Evolutionary conservation across 371 early-diverging fungal species (phyloP).

Genomic region (Chytridiales sp.): DNA sequence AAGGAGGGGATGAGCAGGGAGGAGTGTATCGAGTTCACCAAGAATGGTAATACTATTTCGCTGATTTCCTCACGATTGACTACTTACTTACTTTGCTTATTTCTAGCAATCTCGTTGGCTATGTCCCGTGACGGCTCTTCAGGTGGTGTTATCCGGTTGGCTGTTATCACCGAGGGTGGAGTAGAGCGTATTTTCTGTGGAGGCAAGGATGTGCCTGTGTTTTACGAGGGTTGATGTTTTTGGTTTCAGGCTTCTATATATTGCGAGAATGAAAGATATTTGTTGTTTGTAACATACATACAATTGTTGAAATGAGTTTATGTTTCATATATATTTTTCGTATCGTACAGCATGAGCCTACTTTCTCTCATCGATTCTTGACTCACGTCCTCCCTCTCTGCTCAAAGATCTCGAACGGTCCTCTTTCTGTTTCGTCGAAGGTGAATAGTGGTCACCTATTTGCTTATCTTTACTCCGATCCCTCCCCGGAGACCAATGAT

Average conservation of each 20-base stretch:
- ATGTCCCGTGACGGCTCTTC: constrained; percentile 98
- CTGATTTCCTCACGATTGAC: background rate
- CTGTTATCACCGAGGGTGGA: constrained; percentile 89
- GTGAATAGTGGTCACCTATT: background rate
- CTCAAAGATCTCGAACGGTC: background rate
- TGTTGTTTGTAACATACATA: no score
- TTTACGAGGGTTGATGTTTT: constrained; percentile 51
- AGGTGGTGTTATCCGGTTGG: constrained; percentile 97
- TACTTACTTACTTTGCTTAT: background rate
- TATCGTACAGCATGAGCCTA: background rate
- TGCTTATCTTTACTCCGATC: background rate
- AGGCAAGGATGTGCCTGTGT: constrained; percentile 73
- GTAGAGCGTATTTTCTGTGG: constrained; percentile 90
- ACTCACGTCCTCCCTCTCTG: background rate
- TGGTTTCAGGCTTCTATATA: background rate
- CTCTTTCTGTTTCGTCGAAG: background rate
- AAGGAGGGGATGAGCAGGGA: constrained; percentile 85
- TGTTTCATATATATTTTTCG: background rate
- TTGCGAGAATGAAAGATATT: no score
- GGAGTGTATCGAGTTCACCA: constrained; percentile 93
- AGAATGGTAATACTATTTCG: constrained; percentile 70
- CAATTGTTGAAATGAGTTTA: background rate
- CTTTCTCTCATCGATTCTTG: background rate
- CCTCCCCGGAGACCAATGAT: background rate
- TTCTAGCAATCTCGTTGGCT: constrained; percentile 85